Percentiles rank a stretch among this genome's conserved stretches.
These are phyloP conservation scores for Lunularia cruciata DNA, from an alignment of 225 moss, liverwort and hornwort genomes.

Conservation along the genomic window DNA sequence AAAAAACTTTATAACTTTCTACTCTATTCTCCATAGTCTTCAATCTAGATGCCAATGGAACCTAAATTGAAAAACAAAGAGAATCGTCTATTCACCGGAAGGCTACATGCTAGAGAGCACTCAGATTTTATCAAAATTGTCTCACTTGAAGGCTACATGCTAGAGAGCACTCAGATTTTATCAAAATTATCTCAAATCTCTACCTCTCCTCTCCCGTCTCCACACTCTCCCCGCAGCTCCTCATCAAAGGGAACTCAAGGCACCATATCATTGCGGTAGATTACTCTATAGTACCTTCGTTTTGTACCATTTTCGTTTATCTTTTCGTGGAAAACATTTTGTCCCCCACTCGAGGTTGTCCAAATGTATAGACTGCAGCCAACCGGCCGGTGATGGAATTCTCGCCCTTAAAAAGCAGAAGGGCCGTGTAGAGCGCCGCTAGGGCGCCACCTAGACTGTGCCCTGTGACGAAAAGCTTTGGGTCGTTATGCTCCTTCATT, in stretches of 20 bases:
- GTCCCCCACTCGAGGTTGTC: slow-evolving; percentile 72
- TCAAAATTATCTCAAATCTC: no score
- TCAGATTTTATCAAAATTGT: no score
- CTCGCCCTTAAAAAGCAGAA: slow-evolving; percentile 52
- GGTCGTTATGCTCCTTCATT: slow-evolving; percentile 49
- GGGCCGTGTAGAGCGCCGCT: slow-evolving; percentile 46
- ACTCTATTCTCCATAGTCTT: no score
- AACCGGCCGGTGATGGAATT: slow-evolving; percentile 30
- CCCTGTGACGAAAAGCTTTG: slow-evolving; percentile 69
- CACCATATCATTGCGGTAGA: slow-evolving; percentile 70
- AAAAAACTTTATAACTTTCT: no score
- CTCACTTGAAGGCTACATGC: no score
- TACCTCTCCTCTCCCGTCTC: no score
- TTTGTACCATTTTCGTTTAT: not conserved
- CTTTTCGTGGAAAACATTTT: slow-evolving; percentile 39
- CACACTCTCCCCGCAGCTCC: no score
- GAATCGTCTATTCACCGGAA: no score
- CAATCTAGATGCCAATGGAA: no score
- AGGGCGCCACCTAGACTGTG: slow-evolving; percentile 80
- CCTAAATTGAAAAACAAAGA: no score
- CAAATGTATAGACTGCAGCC: slow-evolving; percentile 69
- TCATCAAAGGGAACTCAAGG: slow-evolving; percentile 66
- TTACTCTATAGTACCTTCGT: slow-evolving; percentile 47
- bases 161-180: no score
- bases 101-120: no score